Evolutionary conservation across 1,284 basidiomycete genomes (phyloP), one percentile per base, ranked within the genome.

Genomic region (Puccinia horiana): DNA sequence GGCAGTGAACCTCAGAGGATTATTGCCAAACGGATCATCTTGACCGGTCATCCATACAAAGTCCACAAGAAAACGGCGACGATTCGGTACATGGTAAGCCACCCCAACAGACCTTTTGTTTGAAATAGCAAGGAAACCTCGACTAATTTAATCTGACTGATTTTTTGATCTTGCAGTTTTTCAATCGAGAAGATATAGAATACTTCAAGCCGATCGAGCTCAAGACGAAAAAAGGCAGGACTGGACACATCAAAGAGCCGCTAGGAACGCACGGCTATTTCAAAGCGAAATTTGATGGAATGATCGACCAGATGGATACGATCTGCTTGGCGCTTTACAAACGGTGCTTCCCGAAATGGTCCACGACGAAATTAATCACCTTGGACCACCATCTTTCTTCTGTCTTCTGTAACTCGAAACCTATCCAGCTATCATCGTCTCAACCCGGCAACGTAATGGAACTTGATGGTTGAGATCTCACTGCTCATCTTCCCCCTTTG

Each of bases 181-280:
- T 81, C 40, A 81, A 75, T 56, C 69, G 79, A 91, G 94, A 95
- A 77, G 96, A 99, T 87, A 91, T 98, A 82, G 90, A 91, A 69
- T 99, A 97, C 88, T 98, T 94, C 90, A 93, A 94, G 86, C 95
- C 95, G 0, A 92, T 98, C 82, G 94, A 96, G 85, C 88, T 99
- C 82, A 90, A 95, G 86, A 99, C 96, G 1, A 99, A 99, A 88
- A 90, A 93, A 83, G 97, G 97, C 1, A 90, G 94, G 20, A 91
- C 90, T n/a, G 96, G 96, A 0, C 95, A 98, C 87, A 95, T 88
- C 32, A 91, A 90, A 49, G 96, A 96, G 88, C 92, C 94, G 8
- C 90, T 99, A n/a, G 96, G 96, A 73, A 98, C 95, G 35, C 96
- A 99, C 86, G 97, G 96, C 16, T 98, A 98, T 88, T 96, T 94